phyloP scores from a whole-genome alignment of 177 flowering plant genomes.

The Telopea speciosissima region DNA sequence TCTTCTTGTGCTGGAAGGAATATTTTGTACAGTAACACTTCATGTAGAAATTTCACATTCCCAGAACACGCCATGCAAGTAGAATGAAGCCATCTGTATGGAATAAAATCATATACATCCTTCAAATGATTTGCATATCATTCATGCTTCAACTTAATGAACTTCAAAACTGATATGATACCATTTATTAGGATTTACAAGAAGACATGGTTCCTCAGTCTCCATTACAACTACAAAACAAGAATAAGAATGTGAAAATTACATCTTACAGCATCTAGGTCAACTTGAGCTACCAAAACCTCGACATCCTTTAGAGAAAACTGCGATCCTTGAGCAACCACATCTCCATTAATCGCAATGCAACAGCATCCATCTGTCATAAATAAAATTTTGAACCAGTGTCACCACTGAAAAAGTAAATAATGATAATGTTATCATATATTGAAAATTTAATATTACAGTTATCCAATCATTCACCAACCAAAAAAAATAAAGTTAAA shows the following conservation, averaged over 20 bases:
- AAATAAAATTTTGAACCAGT: neutral
- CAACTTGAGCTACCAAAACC: conserved; percentile 80
- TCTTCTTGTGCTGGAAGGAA: too few species aligned
- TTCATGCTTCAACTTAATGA: neutral
- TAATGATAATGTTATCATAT: neutral
- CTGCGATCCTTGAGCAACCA: conserved; percentile 94
- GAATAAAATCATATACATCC: too few species aligned
- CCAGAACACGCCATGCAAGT: too few species aligned
- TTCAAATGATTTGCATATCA: neutral
- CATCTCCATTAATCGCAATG: conserved; percentile 81
- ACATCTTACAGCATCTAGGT: conserved; percentile 79
- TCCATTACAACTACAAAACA: neutral
- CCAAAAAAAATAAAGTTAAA: too few species aligned
- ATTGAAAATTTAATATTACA: too few species aligned
- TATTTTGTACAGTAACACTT: too few species aligned
- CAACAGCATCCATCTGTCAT: conserved; percentile 86
- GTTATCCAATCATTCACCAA: neutral
- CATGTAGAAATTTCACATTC: too few species aligned
- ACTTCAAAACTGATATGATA: neutral
- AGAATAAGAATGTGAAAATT: neutral
- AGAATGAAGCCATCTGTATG: too few species aligned
- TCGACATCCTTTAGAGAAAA: conserved; percentile 96
- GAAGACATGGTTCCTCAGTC: neutral
- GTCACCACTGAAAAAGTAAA: neutral
- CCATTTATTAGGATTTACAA: conserved; percentile 2